phyloP scores from a whole-genome alignment of 345 rosid species.

The Carallia brachiata region DNA sequence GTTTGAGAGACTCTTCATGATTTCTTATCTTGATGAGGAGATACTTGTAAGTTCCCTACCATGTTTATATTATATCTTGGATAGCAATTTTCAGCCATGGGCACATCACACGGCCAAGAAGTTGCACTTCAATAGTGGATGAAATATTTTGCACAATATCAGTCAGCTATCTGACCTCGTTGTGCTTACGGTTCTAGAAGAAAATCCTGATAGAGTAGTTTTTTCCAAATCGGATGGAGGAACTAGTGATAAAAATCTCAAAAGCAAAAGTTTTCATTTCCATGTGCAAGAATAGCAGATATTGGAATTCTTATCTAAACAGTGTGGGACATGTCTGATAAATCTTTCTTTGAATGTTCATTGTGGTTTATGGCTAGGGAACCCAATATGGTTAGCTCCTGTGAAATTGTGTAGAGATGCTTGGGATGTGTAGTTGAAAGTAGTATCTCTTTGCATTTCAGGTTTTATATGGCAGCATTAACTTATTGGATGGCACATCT shows the following conservation, averaged over 20 bases:
- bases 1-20: conserved; percentile 87
- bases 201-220: not conserved
- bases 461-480: not conserved
- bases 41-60: conserved; percentile 24
- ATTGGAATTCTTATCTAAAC: too few species aligned
- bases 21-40: conserved; percentile 93
- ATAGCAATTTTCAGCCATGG: not conserved
- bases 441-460: not conserved
- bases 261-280: not conserved
- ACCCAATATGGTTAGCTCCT: too few species aligned
- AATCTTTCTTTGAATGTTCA: too few species aligned
- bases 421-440: too few species aligned
- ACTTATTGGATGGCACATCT: not conserved
- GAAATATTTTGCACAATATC: not conserved
- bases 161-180: not conserved
- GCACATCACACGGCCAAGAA: not conserved
- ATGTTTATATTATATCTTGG: not conserved
- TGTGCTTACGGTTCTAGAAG: not conserved
- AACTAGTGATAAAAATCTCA: conserved; percentile 6
- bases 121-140: not conserved
- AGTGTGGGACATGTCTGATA: too few species aligned
- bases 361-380: too few species aligned
- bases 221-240: not conserved
- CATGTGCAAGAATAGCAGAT: not conserved
- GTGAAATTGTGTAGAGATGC: too few species aligned